Evolutionary conservation across 371 early-diverging fungal genomes (phyloP), one percentile per base, ranked within the genome.

Genomic region (Mucor sp.): DNA sequence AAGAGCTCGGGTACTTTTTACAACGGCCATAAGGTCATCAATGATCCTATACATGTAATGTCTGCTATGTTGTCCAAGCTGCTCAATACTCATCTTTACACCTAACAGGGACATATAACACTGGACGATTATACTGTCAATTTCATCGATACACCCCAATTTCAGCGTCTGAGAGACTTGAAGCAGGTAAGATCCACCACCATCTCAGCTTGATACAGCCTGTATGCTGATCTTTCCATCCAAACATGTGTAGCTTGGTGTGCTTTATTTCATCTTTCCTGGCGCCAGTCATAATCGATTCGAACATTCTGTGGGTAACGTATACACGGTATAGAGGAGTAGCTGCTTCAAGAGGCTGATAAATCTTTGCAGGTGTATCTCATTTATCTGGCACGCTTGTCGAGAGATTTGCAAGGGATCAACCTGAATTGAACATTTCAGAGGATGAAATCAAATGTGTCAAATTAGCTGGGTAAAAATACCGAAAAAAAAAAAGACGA

Each of bases 201-300:
- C 19, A 25, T 78, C 94, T 62, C 17, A 17, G 5, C 91, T 93
- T n/a, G 79, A 44, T 17, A 8, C 21, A 28, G 12, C 23, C 12
- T 30, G 0, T 35, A 58, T 11, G 14, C 17, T n/a, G 19, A 41
- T 17, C 56, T n/a, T n/a, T 47, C 33, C 33, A 35, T n/a, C 25
- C 33, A 3, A 33, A 41, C 39, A n/a, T 30, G 30, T 44, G 27
- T 23, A 83, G 83, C 65, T 83, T 3, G 83, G 83, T 8, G 72
- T 77, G 1, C 86, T 92, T 3, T 96, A 97, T 74, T 94, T 87
- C 69, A 97, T 99, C 2, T 98, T 94, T 74, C 97, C 98, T 0
- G 96, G 96, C 50, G 98, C 90, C 1, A 90, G 91, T 28, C 97
- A 99, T 80, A 95, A 93, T 71, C 85, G 95, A 15, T 95, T 95